Evolutionary conservation across 805 yeast species (phyloP).

Genomic region (Hanseniaspora meyeri): DNA sequence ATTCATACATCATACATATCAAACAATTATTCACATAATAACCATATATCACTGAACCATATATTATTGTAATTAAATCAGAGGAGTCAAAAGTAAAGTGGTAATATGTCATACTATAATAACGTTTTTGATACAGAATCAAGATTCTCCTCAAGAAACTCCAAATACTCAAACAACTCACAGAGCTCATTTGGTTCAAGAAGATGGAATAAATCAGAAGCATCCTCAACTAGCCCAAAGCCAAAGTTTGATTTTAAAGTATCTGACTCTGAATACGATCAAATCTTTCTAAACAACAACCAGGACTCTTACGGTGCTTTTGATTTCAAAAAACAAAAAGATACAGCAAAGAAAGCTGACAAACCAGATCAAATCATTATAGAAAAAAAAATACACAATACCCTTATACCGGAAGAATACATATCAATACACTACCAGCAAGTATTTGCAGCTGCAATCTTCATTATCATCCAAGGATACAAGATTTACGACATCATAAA

Average conservation of each 20-base stretch:
- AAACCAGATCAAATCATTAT: background rate
- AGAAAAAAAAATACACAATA: background rate
- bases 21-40: no score
- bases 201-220: constrained; percentile 2
- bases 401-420: constrained; percentile 48
- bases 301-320: background rate
- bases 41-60: no score
- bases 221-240: background rate
- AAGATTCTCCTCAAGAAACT: background rate
- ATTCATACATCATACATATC: no score
- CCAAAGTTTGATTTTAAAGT: background rate
- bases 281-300: background rate
- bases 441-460: constrained; percentile 49
- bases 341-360: background rate
- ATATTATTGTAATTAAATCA: no score
- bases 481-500: constrained; percentile 61
- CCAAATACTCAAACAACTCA: background rate
- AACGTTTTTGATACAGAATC: constrained; percentile 10
- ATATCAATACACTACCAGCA: constrained; percentile 72
- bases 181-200: constrained; percentile 2
- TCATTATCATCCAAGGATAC: constrained; percentile 70
- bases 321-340: background rate
- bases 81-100: no score
- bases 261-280: background rate
- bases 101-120: constrained; percentile 1